Conservation (phyloP, 1,284 basidiomycete genomes). For the Boletellus sp. region DNA sequence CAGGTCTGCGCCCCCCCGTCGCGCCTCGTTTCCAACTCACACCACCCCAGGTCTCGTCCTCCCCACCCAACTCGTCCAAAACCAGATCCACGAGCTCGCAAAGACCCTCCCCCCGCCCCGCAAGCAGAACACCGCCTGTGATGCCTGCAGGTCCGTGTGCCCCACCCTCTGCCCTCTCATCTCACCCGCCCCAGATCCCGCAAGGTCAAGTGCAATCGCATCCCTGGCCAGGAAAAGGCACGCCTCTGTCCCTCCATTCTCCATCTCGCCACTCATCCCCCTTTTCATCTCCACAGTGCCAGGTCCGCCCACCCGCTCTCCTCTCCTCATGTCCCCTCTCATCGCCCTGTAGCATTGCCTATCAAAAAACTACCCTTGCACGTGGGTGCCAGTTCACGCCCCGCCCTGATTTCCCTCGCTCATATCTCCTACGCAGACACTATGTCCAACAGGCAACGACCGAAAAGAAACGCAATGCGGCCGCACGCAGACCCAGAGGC, state of each 20-base stretch:
- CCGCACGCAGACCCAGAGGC: constrained; percentile 60
- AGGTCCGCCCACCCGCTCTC: constrained; percentile 43
- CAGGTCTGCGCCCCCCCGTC: constrained; percentile 32
- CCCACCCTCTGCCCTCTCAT: not conserved
- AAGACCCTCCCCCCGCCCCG: constrained; percentile 72
- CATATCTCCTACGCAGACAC: constrained; percentile 45
- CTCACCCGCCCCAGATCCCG: constrained; percentile 50
- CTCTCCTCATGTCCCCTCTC: constrained; percentile 4
- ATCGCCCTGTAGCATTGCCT: constrained; percentile 59
- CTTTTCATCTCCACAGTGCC: constrained; percentile 46
- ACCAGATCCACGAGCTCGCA: constrained; percentile 72
- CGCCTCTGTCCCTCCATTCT: constrained; percentile 14
- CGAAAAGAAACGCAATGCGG: constrained; percentile 69
- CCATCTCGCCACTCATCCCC: constrained; percentile 12
- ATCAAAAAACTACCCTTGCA: constrained; percentile 81
- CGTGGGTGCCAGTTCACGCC: constrained; percentile 45
- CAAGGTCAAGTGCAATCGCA: constrained; percentile 79
- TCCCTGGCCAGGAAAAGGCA: constrained; percentile 77
- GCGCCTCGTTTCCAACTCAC: constrained; percentile 13
- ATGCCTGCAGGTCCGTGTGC: constrained; percentile 68
- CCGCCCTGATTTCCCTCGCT: constrained; percentile 20
- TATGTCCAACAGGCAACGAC: constrained; percentile 77
- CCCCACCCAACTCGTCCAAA: constrained; percentile 63
- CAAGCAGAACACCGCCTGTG: constrained; percentile 89
- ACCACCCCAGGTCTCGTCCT: constrained; percentile 49